Conservation (phyloP, 371 early-diverging fungal genomes). For the Mortierella polycephala region DNA sequence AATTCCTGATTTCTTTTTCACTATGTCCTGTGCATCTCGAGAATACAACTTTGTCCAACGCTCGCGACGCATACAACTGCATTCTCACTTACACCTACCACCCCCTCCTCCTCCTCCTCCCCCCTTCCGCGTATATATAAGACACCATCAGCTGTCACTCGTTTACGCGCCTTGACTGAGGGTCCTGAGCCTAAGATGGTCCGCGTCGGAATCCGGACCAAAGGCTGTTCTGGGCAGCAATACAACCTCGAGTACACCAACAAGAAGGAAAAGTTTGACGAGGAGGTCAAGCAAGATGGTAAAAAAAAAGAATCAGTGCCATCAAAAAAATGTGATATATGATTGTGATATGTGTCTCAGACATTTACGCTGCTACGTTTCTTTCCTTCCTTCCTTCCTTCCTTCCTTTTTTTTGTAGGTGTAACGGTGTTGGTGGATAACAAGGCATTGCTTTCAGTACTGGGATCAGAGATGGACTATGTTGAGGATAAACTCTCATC, state of each 20-base stretch:
- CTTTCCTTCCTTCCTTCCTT: not conserved
- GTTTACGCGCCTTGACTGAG: constrained; percentile 66
- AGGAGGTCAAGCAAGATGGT: constrained; percentile 96
- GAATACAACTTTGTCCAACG: not conserved
- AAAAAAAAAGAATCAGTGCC: constrained; percentile 31
- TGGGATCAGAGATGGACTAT: constrained; percentile 98
- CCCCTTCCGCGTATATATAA: constrained; percentile 26
- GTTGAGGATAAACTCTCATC: constrained; percentile 89
- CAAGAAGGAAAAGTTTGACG: constrained; percentile 84
- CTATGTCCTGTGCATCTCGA: not conserved
- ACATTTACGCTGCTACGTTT: not conserved
- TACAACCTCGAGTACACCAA: constrained; percentile 90
- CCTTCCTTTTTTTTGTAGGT: constrained; percentile 65
- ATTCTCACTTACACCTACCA: not conserved
- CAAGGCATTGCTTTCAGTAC: constrained; percentile 90
- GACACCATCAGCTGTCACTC: constrained; percentile 80
- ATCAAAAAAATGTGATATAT: no score
- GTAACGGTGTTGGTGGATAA: constrained; percentile 93
- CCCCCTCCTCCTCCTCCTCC: not conserved
- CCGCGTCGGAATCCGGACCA: constrained; percentile 82
- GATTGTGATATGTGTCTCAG: no score
- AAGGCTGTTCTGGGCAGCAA: constrained; percentile 92
- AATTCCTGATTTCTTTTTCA: not conserved
- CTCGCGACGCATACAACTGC: not conserved
- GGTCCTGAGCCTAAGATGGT: constrained; percentile 73